Evolutionary conservation across 176 grass and related monocot genomes (phyloP).

Genomic region (Rhipidocladum racemiflorum): DNA sequence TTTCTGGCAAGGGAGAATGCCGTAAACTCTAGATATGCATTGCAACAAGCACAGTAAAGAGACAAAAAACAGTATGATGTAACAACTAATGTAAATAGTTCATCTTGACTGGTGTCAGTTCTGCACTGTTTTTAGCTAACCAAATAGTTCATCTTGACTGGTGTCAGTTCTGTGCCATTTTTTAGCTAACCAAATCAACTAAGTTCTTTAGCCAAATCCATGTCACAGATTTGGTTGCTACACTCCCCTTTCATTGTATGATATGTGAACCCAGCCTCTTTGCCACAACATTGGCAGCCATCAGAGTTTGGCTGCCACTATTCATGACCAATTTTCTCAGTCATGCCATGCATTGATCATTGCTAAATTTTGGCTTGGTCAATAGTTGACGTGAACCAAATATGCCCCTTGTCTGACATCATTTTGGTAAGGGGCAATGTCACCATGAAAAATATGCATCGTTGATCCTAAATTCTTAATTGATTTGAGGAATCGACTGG

Average conservation of each 20-base stretch:
- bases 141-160: background rate
- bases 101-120: background rate
- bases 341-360: background rate
- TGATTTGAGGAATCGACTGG: conserved; percentile 1
- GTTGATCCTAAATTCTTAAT: conserved; percentile 4
- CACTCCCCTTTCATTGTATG: background rate
- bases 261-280: background rate
- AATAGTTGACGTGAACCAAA: background rate
- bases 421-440: background rate
- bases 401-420: background rate
- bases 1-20: background rate
- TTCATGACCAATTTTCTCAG: background rate
- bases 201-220: background rate
- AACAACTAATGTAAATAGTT: background rate
- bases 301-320: background rate
- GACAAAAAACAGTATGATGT: background rate
- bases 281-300: background rate
- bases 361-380: background rate
- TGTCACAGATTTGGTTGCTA: background rate
- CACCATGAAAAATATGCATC: background rate
- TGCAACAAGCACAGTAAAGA: background rate
- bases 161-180: background rate
- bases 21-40: conserved; percentile 2
- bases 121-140: background rate
- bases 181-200: conserved; percentile 1